These are phyloP conservation scores for Blastocystis sp. DNA, from an alignment of 352 stramenopile species.

Conservation along the genomic window DNA sequence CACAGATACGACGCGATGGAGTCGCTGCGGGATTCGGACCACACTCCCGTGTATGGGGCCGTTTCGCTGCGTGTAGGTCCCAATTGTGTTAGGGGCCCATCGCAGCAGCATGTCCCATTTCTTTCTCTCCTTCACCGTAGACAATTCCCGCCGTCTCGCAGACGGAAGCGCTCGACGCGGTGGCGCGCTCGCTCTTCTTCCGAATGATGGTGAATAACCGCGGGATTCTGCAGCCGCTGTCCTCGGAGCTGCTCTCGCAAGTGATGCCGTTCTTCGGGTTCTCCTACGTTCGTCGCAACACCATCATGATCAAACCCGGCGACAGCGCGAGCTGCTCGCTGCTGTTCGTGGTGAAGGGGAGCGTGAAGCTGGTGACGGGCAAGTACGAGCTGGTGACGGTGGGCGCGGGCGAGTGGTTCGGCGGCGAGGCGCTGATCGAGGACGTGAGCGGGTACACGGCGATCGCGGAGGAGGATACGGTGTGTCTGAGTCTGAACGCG, in stretches of 20 bases:
- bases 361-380: conserved; percentile 58
- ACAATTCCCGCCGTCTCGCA: neutral
- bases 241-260: conserved; percentile 1
- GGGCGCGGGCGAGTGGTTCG: conserved; percentile 62
- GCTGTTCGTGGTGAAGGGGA: conserved; percentile 36
- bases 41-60: conserved; percentile 64
- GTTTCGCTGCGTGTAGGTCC: conserved; percentile 53
- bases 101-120: neutral
- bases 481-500: conserved; percentile 59
- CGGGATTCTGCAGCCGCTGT: conserved; percentile 26
- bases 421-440: conserved; percentile 62
- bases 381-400: conserved; percentile 51
- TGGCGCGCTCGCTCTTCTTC: conserved; percentile 2
- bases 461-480: conserved; percentile 68
- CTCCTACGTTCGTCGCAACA: conserved; percentile 56
- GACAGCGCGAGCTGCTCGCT: conserved; percentile 37
- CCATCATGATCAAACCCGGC: conserved; percentile 50
- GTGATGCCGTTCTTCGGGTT: conserved; percentile 10
- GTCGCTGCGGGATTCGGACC: conserved; percentile 45
- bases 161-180: neutral
- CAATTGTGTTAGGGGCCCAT: conserved; percentile 34
- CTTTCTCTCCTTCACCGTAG: neutral
- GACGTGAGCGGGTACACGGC: conserved; percentile 64
- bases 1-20: conserved; percentile 17
- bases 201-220: conserved; percentile 59